phyloP scores from a whole-genome alignment of 768 basidiomycete species.

The Porphyrellus cyaneotinctus region DNA sequence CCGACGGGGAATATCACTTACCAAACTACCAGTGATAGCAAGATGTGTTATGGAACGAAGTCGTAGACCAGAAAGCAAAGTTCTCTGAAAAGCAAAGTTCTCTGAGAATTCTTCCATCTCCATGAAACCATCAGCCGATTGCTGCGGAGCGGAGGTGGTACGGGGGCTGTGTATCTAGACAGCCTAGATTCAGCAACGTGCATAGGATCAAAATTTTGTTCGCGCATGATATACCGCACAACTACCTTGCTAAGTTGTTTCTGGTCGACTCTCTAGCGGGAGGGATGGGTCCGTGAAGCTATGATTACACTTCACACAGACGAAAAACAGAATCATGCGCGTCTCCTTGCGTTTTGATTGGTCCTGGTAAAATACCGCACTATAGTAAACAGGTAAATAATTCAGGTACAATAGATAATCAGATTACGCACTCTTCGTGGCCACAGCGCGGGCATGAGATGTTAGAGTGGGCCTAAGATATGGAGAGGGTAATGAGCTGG shows the following conservation, averaged over 20 bases:
- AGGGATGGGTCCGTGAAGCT: slow-evolving; percentile 70
- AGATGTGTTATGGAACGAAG: neutral
- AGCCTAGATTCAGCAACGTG: neutral
- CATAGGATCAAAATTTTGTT: slow-evolving; percentile 1
- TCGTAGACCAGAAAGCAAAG: neutral
- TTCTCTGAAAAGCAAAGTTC: neutral
- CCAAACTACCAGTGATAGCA: neutral
- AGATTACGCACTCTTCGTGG: slow-evolving; percentile 27
- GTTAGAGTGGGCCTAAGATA: slow-evolving; percentile 71
- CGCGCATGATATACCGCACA: neutral
- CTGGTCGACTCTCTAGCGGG: slow-evolving; percentile 39
- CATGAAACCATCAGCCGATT: neutral
- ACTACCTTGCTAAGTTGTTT: slow-evolving; percentile 20
- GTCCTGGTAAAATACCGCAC: slow-evolving; percentile 93
- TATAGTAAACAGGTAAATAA: slow-evolving; percentile 31
- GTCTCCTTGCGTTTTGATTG: slow-evolving; percentile 97
- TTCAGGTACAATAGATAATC: neutral
- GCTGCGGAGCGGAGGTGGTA: neutral
- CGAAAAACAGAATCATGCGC: slow-evolving; percentile 89
- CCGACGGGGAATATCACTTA: neutral
- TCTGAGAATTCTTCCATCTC: no score
- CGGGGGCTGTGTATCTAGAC: neutral
- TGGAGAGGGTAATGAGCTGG: neutral
- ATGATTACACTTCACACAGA: slow-evolving; percentile 79
- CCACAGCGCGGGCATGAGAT: slow-evolving; percentile 63